These are phyloP conservation scores for Daldinia bambusicola DNA, from an alignment of 495 filamentous ascomycete species.

Conservation along the genomic window DNA sequence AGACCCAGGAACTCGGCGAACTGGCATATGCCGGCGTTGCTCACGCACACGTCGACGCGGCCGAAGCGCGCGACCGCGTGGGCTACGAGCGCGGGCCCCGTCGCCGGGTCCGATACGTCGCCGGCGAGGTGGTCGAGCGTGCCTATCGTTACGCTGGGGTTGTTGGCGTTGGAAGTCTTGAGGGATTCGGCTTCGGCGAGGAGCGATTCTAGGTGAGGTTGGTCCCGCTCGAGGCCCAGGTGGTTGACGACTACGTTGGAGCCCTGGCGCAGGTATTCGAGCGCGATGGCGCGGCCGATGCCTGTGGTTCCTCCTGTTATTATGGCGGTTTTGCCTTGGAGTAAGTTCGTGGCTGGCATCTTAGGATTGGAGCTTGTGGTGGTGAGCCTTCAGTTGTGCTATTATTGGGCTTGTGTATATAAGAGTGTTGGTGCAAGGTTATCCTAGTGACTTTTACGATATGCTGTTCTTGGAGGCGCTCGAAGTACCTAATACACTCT, in stretches of 20 bases:
- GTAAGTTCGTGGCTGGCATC: slow-evolving; percentile 62
- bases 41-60: slow-evolving; percentile 81
- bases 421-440: neutral
- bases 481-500: neutral
- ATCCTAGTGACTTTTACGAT: slow-evolving; percentile 12
- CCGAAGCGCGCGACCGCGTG: slow-evolving; percentile 67
- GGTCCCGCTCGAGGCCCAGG: slow-evolving; percentile 66
- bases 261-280: slow-evolving; percentile 76
- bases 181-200: slow-evolving; percentile 62
- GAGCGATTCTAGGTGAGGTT: slow-evolving; percentile 64
- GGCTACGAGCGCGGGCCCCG: slow-evolving; percentile 66
- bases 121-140: slow-evolving; percentile 68
- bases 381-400: neutral
- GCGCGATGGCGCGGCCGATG: slow-evolving; percentile 78
- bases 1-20: slow-evolving; percentile 86
- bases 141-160: slow-evolving; percentile 48
- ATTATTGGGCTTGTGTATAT: neutral
- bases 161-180: slow-evolving; percentile 6
- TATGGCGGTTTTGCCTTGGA: slow-evolving; percentile 75
- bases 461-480: neutral
- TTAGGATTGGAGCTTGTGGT: slow-evolving; percentile 1
- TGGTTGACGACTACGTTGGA: slow-evolving; percentile 77
- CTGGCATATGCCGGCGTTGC: slow-evolving; percentile 87
- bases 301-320: slow-evolving; percentile 81
- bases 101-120: slow-evolving; percentile 73